Evolutionary conservation across 805 yeast species (phyloP), one percentile per base, ranked within the genome.

Genomic region (Hanseniaspora taiwanica): DNA sequence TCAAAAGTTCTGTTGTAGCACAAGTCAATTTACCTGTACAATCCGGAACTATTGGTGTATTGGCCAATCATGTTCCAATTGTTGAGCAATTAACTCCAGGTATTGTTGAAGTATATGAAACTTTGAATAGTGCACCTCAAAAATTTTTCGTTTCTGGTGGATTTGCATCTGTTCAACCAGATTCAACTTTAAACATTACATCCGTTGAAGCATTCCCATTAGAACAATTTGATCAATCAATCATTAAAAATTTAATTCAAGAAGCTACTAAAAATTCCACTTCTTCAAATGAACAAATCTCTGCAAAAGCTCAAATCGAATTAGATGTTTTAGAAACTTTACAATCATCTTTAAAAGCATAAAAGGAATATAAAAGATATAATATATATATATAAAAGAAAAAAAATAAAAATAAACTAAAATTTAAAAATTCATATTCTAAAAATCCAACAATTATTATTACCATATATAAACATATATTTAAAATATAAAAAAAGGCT

Each of bases 11-110:
- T 39, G 45, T 48, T 33, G 71, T 67, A 35, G 58, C 62, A 58
- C 85, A 91, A 72, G 97, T 91, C 53, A 91, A 91, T 70, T 72
- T 91, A 52, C 98, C 98, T 58, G 93, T 95, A 48, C 72, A 80
- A 56, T 78, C 91, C 51, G 98, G 98, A 63, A 93, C 83, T 60
- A 76, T 89, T 66, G 98, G 98, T 83, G 76, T 91, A 50, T 71
- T 91, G 60, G 96, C 97, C 54, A 81, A 84, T 71, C 98, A 91
- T 77, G 95, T 91, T 58, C 97, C 98, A 56, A 76, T 82, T 55
- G 85, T 89, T 49, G 97, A 91, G 70, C 94, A 91, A 73, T 78
- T 91, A 62, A 75, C 78, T 59, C 95, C 98, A 54, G 98, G 98
- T 65, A 73, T 91, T 46, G 81, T 91, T 55, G 96, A 87, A 65